Evolutionary conservation across 306 rosid genomes (phyloP).

Genomic region (Vigna unguiculata): DNA sequence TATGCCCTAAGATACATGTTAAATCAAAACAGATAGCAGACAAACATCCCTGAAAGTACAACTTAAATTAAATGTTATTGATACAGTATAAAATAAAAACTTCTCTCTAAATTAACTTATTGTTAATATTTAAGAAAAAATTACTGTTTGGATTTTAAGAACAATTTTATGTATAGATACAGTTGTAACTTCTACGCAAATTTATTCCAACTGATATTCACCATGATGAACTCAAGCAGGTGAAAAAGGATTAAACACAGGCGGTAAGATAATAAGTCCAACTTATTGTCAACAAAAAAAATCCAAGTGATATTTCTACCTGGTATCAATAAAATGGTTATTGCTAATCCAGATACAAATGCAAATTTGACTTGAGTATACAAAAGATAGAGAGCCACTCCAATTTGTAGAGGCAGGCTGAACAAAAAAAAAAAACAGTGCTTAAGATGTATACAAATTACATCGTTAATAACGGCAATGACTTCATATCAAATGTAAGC

Average conservation of each 20-base stretch:
- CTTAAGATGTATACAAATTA: conserved; percentile 31
- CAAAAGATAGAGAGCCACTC: conserved; percentile 85
- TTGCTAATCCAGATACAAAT: conserved; percentile 88
- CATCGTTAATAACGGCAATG: conserved; percentile 21
- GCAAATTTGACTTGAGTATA: conserved; percentile 95
- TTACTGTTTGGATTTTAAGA: neutral
- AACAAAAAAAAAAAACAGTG: conserved; percentile 44
- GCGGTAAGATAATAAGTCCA: neutral
- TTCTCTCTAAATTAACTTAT: conserved; percentile 13
- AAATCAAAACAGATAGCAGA: neutral
- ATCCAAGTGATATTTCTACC: conserved; percentile 56
- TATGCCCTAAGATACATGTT: neutral
- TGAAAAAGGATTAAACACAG: conserved; percentile 32
- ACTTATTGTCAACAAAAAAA: conserved; percentile 8
- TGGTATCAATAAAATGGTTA: conserved; percentile 88
- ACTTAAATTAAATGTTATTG: neutral
- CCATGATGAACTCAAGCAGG: conserved; percentile 19
- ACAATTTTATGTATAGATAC: conserved; percentile 17
- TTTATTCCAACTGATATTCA: conserved; percentile 5
- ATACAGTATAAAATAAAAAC: neutral
- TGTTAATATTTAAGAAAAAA: neutral
- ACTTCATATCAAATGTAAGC: conserved; percentile 28
- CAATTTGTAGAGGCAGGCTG: conserved; percentile 99
- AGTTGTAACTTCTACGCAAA: neutral
- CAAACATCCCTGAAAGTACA: neutral